A percentile compares a stretch with the other conserved stretches of the same genome.
These are phyloP conservation scores for Globisporangium camurandrum DNA, from an alignment of 352 stramenopile species.

Conservation along the genomic window DNA sequence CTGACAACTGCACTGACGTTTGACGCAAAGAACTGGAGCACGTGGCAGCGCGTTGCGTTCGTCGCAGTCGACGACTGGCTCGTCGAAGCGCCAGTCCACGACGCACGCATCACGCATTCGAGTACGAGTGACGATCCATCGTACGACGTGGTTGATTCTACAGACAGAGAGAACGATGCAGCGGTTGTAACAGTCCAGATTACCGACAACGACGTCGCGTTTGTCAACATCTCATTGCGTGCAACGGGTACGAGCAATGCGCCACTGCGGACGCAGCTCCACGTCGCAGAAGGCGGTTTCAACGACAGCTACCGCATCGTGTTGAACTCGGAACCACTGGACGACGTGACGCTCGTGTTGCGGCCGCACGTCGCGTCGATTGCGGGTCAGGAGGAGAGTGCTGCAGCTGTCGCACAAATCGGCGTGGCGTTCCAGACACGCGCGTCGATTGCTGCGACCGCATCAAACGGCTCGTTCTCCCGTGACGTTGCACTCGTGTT, in stretches of 20 bases:
- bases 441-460: constrained; percentile 6
- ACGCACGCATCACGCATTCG: constrained; percentile 38
- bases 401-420: constrained; percentile 23
- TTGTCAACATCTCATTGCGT: constrained; percentile 49
- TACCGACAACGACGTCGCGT: constrained; percentile 55
- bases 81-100: constrained; percentile 40
- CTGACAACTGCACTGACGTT: constrained; percentile 41
- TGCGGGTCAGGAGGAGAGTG: constrained; percentile 21
- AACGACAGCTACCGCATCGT: constrained; percentile 66
- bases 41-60: constrained; percentile 50
- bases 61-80: constrained; percentile 58
- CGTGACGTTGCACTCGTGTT: constrained; percentile 44
- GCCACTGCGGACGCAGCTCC: constrained; percentile 19
- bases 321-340: constrained; percentile 54
- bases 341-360: constrained; percentile 43
- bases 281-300: constrained; percentile 68
- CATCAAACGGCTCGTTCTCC: not conserved
- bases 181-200: constrained; percentile 38
- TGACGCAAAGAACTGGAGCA: constrained; percentile 50
- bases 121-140: constrained; percentile 37
- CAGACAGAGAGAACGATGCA: no score
- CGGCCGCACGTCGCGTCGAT: constrained; percentile 35
- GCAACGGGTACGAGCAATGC: constrained; percentile 4
- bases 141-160: constrained; percentile 32
- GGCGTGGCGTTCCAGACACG: constrained; percentile 13